Percentiles rank a stretch among this genome's conserved stretches.
Conservation (phyloP, 371 early-diverging fungal genomes). For the Rhizopus stolonifer region DNA sequence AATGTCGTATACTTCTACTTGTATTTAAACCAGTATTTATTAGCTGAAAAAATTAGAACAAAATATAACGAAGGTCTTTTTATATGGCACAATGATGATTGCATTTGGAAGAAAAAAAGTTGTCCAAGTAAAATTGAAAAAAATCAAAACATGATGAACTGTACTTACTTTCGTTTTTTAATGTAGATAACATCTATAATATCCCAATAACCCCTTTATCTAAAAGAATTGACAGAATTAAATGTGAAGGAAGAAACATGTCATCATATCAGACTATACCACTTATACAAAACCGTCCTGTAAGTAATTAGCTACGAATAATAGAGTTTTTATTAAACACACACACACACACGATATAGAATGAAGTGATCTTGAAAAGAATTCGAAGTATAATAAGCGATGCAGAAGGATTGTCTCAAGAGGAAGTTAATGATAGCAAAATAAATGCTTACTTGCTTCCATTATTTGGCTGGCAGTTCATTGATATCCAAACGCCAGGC, state of each 20-base stretch:
- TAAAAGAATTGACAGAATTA: constrained; percentile 7
- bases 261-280: background rate
- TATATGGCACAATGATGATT: constrained; percentile 8
- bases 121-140: background rate
- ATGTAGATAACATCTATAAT: constrained; percentile 3
- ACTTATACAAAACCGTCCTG: background rate
- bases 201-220: constrained; percentile 2
- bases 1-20: background rate
- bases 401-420: constrained; percentile 2
- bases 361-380: constrained; percentile 2
- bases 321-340: background rate
- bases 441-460: constrained; percentile 14
- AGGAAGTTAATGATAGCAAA: background rate
- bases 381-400: constrained; percentile 3
- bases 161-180: background rate
- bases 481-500: background rate
- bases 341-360: too few species aligned
- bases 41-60: background rate
- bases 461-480: constrained; percentile 19
- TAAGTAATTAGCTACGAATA: background rate
- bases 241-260: constrained; percentile 2
- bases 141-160: background rate
- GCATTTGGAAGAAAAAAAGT: constrained; percentile 9
- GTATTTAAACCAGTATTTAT: background rate
- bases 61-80: constrained; percentile 12